These are phyloP conservation scores for Melaleuca alternifolia DNA, from an alignment of 345 rosid species.

Conservation along the genomic window DNA sequence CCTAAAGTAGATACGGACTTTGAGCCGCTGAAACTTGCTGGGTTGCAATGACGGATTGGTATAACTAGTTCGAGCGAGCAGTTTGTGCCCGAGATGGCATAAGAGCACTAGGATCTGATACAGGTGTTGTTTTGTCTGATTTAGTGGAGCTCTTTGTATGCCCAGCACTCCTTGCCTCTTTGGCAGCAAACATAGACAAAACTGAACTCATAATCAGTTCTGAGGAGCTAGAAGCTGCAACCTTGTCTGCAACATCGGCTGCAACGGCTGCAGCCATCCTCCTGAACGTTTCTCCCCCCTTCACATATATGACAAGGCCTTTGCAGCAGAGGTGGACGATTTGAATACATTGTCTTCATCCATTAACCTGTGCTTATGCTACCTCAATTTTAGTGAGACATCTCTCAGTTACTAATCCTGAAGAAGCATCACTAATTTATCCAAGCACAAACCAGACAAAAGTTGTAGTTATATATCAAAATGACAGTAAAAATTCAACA, in stretches of 20 bases:
- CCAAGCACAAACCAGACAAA: background rate
- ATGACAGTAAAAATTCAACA: background rate
- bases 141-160: slow-evolving; percentile 23
- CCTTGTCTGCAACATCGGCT: slow-evolving; percentile 74
- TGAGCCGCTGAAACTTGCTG: slow-evolving; percentile 37
- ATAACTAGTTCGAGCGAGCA: slow-evolving; percentile 20
- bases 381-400: slow-evolving; percentile 28
- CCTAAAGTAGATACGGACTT: slow-evolving; percentile 57
- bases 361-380: slow-evolving; percentile 65
- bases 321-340: slow-evolving; percentile 14
- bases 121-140: slow-evolving; percentile 28
- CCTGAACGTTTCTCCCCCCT: slow-evolving; percentile 43
- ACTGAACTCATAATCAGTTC: slow-evolving; percentile 89
- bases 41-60: slow-evolving; percentile 29
- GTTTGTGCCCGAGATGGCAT: slow-evolving; percentile 22
- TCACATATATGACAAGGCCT: slow-evolving; percentile 11
- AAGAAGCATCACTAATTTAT: no score
- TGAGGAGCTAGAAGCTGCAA: slow-evolving; percentile 82
- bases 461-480: background rate
- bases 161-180: slow-evolving; percentile 69
- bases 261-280: slow-evolving; percentile 62
- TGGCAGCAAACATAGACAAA: slow-evolving; percentile 83
- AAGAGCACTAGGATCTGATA: slow-evolving; percentile 35
- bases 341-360: slow-evolving; percentile 43
- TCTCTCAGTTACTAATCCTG: no score